These are phyloP conservation scores for Ustilago tritici DNA, from an alignment of 1,284 basidiomycete genomes.

Conservation along the genomic window DNA sequence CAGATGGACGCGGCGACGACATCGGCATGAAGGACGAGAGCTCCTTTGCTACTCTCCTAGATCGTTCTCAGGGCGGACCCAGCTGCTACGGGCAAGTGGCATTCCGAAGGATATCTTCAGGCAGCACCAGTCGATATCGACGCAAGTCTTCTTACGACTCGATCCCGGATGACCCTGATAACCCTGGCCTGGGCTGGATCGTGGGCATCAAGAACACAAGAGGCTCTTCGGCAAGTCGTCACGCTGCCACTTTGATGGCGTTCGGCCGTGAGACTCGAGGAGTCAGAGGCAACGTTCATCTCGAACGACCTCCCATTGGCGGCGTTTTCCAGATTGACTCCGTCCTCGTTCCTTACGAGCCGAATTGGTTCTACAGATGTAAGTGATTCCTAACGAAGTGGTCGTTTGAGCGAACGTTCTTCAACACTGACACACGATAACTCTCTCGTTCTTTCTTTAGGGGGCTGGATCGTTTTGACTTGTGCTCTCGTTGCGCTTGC, in stretches of 20 bases:
- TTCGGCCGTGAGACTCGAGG: constrained; percentile 82
- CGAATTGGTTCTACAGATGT: constrained; percentile 71
- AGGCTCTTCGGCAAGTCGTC: constrained; percentile 78
- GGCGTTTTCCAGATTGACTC: constrained; percentile 90
- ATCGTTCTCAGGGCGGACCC: constrained; percentile 51
- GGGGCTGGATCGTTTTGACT: constrained; percentile 44
- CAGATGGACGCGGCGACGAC: constrained; percentile 30
- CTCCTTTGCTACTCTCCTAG: constrained; percentile 55
- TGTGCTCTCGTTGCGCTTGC: constrained; percentile 3
- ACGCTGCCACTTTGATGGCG: constrained; percentile 79
- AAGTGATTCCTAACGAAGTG: constrained; percentile 12
- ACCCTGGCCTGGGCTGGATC: constrained; percentile 75
- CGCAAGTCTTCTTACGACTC: constrained; percentile 1
- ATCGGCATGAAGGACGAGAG: constrained; percentile 53
- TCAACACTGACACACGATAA: neutral
- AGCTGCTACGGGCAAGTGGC: constrained; percentile 58
- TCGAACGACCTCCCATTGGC: constrained; percentile 34
- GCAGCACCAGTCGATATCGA: constrained; percentile 17
- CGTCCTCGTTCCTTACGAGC: constrained; percentile 85
- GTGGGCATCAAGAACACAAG: constrained; percentile 92
- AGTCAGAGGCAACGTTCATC: constrained; percentile 9
- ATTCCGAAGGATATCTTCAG: constrained; percentile 43
- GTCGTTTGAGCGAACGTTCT: neutral
- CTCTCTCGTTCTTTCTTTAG: constrained; percentile 5
- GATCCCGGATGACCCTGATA: constrained; percentile 10